These are phyloP conservation scores for Fusarium falciforme DNA, from an alignment of 2,329 filamentous ascomycete species.

Conservation along the genomic window DNA sequence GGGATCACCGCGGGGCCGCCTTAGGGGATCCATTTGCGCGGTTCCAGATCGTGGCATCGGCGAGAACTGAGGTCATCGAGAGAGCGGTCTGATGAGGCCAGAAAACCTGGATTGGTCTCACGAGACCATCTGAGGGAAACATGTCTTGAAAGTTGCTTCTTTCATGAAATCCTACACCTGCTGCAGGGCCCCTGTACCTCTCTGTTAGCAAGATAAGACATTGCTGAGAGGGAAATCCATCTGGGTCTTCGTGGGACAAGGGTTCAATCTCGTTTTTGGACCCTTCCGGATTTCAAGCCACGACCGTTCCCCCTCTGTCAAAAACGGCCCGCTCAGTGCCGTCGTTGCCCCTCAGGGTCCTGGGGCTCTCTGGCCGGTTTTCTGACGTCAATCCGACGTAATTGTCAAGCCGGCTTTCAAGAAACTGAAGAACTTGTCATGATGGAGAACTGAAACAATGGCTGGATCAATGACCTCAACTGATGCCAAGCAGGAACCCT, in stretches of 20 bases:
- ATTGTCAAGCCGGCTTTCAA: neutral
- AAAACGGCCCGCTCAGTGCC: slow-evolving; percentile 11
- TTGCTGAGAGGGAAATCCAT: neutral
- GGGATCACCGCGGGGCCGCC: slow-evolving; percentile 23
- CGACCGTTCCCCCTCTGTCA: slow-evolving; percentile 3
- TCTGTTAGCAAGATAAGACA: neutral
- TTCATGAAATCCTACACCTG: neutral
- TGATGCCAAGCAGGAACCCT: neutral
- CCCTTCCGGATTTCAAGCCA: slow-evolving; percentile 1
- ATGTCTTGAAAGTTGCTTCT: slow-evolving; percentile 4
- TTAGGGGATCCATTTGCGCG: neutral
- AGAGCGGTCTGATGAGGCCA: neutral
- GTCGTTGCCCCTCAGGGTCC: slow-evolving; percentile 7
- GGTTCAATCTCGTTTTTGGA: slow-evolving; percentile 2
- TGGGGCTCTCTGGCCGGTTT: slow-evolving; percentile 2
- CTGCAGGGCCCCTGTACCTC: neutral
- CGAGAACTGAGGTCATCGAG: neutral
- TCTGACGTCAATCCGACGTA: slow-evolving; percentile 35
- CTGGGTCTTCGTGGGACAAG: neutral
- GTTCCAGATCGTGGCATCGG: neutral
- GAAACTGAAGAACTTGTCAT: neutral
- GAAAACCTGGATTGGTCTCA: neutral
- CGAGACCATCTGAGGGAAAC: neutral
- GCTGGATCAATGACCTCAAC: slow-evolving; percentile 1
- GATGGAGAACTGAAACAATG: neutral